These are phyloP conservation scores for Amanita brunnescens DNA, from an alignment of 768 basidiomycete species.

Conservation along the genomic window DNA sequence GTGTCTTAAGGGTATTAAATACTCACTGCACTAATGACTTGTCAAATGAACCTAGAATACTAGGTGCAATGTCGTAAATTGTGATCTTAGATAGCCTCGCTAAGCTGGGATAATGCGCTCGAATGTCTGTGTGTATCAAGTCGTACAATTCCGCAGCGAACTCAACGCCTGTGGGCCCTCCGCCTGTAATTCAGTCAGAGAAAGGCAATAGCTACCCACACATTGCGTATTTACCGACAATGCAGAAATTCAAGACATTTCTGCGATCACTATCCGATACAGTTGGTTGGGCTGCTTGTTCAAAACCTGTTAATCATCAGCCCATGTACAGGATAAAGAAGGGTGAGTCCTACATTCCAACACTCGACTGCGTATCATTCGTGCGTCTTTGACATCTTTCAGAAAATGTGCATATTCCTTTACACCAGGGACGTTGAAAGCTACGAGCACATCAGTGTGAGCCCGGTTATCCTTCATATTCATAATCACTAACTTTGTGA, in stretches of 20 bases:
- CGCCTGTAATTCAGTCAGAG: constrained; percentile 32
- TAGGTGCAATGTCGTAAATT: constrained; percentile 74
- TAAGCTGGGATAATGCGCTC: constrained; percentile 52
- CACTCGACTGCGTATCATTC: constrained; percentile 60
- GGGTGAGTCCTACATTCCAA: constrained; percentile 48
- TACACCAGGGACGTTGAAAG: constrained; percentile 66
- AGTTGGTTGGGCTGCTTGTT: constrained; percentile 77
- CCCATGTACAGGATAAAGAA: neutral
- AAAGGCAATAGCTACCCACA: neutral
- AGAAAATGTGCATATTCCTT: constrained; percentile 78
- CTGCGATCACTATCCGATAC: constrained; percentile 66
- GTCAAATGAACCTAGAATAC: constrained; percentile 72
- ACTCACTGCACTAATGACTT: constrained; percentile 49
- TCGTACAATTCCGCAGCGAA: constrained; percentile 81
- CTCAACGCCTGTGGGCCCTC: constrained; percentile 74
- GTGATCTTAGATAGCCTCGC: constrained; percentile 61
- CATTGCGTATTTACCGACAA: constrained; percentile 51
- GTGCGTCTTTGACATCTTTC: constrained; percentile 71
- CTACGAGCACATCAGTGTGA: constrained; percentile 22
- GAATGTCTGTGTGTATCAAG: constrained; percentile 59
- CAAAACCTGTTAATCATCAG: constrained; percentile 46
- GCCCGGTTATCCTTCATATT: neutral
- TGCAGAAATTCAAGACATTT: constrained; percentile 76
- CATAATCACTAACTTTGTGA: constrained; percentile 52
- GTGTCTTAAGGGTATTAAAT: neutral